Conservation (phyloP, 2,329 filamentous ascomycete species). For the Dactylella cylindrospora region DNA sequence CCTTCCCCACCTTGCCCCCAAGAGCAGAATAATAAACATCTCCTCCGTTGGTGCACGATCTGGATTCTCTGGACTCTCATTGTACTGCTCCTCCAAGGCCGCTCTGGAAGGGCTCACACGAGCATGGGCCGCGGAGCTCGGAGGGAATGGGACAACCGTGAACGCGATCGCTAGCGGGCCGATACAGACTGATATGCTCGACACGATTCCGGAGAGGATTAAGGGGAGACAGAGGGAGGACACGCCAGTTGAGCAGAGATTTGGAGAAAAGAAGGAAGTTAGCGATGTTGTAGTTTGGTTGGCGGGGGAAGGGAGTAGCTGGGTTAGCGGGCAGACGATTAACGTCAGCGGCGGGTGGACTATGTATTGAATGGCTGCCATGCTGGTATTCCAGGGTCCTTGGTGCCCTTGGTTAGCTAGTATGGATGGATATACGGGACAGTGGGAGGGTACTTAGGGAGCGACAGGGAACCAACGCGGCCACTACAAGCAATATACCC, state of each 20-base stretch:
- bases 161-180: slow-evolving; percentile 65
- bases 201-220: slow-evolving; percentile 56
- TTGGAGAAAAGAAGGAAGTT: slow-evolving; percentile 60
- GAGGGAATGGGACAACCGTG: slow-evolving; percentile 61
- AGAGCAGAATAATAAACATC: slow-evolving; percentile 62
- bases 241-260: slow-evolving; percentile 58
- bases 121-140: slow-evolving; percentile 63
- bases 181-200: slow-evolving; percentile 62
- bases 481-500: not conserved
- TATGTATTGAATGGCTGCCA: slow-evolving; percentile 42
- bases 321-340: slow-evolving; percentile 61
- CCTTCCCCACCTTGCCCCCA: slow-evolving; percentile 57
- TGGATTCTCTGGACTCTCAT: slow-evolving; percentile 37
- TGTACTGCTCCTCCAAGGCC: slow-evolving; percentile 63
- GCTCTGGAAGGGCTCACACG: slow-evolving; percentile 64
- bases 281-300: slow-evolving; percentile 61
- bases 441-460: too few species aligned
- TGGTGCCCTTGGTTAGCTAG: slow-evolving; percentile 63
- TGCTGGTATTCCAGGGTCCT: too few species aligned
- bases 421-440: too few species aligned
- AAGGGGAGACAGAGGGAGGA: slow-evolving; percentile 57
- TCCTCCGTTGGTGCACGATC: slow-evolving; percentile 59
- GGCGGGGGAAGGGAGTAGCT: slow-evolving; percentile 56
- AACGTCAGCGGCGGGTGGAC: slow-evolving; percentile 58
- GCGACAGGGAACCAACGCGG: too few species aligned